These are phyloP conservation scores for Panicum virgatum DNA, from an alignment of 202 grass and related monocot species.

Conservation along the genomic window DNA sequence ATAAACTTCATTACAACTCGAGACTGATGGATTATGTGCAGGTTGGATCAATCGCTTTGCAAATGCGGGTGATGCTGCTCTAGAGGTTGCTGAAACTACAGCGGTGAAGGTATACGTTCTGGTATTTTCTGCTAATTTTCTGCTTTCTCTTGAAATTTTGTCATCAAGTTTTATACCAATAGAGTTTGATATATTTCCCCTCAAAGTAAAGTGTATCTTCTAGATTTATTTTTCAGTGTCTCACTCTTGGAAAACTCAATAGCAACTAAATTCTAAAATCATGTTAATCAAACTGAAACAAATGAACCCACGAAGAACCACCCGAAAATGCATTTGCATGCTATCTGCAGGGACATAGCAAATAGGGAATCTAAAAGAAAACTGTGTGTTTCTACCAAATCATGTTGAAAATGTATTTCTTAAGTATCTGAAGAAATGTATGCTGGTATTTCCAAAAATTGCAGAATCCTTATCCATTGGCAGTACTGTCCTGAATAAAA, in stretches of 20 bases:
- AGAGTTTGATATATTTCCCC: constrained; percentile 9
- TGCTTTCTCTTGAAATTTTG: not conserved
- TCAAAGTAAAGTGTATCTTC: not conserved
- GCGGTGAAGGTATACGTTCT: constrained; percentile 44
- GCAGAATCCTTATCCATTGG: not conserved
- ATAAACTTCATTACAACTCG: not conserved
- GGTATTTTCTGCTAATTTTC: constrained; percentile 18
- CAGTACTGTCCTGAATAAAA: not conserved
- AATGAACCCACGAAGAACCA: not conserved
- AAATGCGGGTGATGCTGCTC: constrained; percentile 59
- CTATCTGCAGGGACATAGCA: not conserved
- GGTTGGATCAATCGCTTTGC: constrained; percentile 64
- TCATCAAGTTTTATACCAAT: not conserved
- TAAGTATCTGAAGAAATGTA: not conserved
- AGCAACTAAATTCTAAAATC: constrained; percentile 9
- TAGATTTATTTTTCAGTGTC: not conserved
- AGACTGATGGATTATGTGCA: constrained; percentile 22
- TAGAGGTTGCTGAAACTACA: constrained; percentile 62
- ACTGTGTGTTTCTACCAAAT: not conserved
- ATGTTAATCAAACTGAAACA: not conserved
- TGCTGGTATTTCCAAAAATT: not conserved
- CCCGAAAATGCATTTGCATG: not conserved
- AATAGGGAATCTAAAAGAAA: not conserved
- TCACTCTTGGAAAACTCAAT: not conserved
- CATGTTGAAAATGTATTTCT: constrained; percentile 13